These are phyloP conservation scores for Kingdonia uniflora DNA, from an alignment of 164 flowering plant genomes.

Conservation along the genomic window DNA sequence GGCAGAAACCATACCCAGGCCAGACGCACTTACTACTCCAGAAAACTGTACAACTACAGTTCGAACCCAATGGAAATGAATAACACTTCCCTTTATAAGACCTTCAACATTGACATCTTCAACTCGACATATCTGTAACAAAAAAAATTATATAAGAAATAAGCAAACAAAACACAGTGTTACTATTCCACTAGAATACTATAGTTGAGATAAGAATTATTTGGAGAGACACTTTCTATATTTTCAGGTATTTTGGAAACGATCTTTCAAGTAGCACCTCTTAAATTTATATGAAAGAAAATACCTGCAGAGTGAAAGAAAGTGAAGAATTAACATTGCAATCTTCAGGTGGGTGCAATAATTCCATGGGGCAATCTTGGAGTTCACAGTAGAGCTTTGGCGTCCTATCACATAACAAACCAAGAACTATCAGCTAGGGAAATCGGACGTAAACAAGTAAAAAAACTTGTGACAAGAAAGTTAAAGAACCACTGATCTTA, in stretches of 20 bases:
- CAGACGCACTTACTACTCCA: constrained; percentile 69
- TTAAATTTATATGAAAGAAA: not conserved
- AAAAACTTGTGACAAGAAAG: too few relatives aligned
- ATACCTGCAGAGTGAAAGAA: constrained; percentile 88
- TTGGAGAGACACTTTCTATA: too few relatives aligned
- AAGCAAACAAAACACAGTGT: too few relatives aligned
- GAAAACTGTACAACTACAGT: constrained; percentile 41
- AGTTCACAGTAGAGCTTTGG: constrained; percentile 59
- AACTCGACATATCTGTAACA: constrained; percentile 77
- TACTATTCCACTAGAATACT: too few relatives aligned
- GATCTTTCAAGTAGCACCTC: too few relatives aligned
- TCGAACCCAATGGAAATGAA: constrained; percentile 88
- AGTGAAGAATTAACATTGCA: constrained; percentile 89
- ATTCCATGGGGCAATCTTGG: constrained; percentile 69
- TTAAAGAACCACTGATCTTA: constrained; percentile 26
- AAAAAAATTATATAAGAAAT: constrained; percentile 1
- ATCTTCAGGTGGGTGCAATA: constrained; percentile 94
- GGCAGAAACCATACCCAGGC: constrained; percentile 57
- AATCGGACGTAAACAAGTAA: not conserved
- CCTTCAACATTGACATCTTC: constrained; percentile 77
- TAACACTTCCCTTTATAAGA: constrained; percentile 62
- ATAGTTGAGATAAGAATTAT: too few relatives aligned
- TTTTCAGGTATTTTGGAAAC: too few relatives aligned
- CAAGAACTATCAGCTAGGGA: not conserved
- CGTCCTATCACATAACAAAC: constrained; percentile 29